A percentile compares a stretch with the other conserved stretches of the same genome.
Conservation (phyloP, 78 protist species). For the Planoprotostelium fungivorum region DNA sequence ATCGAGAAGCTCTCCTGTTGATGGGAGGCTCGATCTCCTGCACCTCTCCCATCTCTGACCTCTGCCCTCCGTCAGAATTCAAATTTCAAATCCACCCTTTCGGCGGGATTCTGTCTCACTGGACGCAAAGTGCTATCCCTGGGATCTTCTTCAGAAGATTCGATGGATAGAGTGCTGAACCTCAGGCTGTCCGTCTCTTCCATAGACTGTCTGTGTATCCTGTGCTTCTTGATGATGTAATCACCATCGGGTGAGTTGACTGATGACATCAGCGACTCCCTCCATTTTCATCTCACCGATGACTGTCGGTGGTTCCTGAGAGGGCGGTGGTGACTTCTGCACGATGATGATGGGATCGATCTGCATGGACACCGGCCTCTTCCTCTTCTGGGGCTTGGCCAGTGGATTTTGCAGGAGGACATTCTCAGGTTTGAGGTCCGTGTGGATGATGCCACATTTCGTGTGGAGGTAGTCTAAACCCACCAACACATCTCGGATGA, state of each 20-base stretch:
- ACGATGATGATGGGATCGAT: background rate
- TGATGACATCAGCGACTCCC: background rate
- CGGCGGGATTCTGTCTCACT: too few species aligned
- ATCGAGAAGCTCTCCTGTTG: too few species aligned
- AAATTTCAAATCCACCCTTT: too few species aligned
- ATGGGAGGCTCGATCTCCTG: background rate
- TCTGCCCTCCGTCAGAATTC: background rate
- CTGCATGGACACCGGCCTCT: background rate
- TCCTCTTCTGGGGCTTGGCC: background rate
- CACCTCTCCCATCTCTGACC: background rate
- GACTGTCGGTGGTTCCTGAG: background rate
- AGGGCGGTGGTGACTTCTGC: background rate
- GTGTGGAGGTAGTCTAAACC: slow-evolving; percentile 88
- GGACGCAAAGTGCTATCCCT: background rate
- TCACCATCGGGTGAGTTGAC: too few species aligned
- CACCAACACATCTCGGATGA: slow-evolving; percentile 61
- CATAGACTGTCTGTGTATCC: background rate
- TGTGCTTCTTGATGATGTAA: background rate
- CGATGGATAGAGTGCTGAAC: background rate
- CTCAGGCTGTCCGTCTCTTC: background rate
- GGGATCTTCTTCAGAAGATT: background rate
- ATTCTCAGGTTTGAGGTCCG: slow-evolving; percentile 98
- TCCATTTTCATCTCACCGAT: background rate
- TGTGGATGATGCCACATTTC: slow-evolving; percentile 85
- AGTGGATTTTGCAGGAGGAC: slow-evolving; percentile 54